Percentiles rank a stretch among this genome's conserved stretches.
phyloP scores from a whole-genome alignment of 805 yeast species.

The Lipomyces mesembrius region DNA sequence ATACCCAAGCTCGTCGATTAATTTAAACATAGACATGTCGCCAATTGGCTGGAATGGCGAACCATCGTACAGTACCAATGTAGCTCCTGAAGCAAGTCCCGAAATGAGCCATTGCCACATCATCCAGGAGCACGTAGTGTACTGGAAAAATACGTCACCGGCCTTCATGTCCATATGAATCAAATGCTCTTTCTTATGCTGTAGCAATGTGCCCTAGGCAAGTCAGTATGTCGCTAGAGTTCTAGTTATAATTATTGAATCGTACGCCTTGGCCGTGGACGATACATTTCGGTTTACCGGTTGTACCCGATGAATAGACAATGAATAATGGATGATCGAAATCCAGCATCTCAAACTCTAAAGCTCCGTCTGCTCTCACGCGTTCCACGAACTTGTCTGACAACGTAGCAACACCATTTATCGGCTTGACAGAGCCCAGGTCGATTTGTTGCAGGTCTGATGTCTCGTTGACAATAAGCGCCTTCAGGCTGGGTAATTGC shows the following conservation, averaged over 20 bases:
- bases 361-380: constrained; percentile 10
- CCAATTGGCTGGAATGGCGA: constrained; percentile 39
- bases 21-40: constrained; percentile 34
- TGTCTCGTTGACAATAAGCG: constrained; percentile 27
- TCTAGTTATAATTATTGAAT: neutral
- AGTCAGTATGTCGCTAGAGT: neutral
- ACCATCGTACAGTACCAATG: constrained; percentile 39
- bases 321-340: constrained; percentile 39
- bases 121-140: constrained; percentile 42
- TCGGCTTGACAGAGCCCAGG: constrained; percentile 20
- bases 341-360: constrained; percentile 36
- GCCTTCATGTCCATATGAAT: constrained; percentile 37
- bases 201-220: constrained; percentile 34
- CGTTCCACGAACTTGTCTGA: constrained; percentile 13
- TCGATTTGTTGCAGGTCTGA: constrained; percentile 12
- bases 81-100: constrained; percentile 40
- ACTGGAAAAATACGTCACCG: constrained; percentile 39
- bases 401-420: constrained; percentile 9
- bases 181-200: constrained; percentile 39
- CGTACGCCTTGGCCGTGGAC: constrained; percentile 39
- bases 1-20: constrained; percentile 36
- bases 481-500: constrained; percentile 23
- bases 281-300: constrained; percentile 40
- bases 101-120: constrained; percentile 42
- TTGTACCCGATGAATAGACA: constrained; percentile 40